Evolutionary conservation across 768 basidiomycete species (phyloP), one percentile per base, ranked within the genome.

Genomic region (Serendipita sp.): DNA sequence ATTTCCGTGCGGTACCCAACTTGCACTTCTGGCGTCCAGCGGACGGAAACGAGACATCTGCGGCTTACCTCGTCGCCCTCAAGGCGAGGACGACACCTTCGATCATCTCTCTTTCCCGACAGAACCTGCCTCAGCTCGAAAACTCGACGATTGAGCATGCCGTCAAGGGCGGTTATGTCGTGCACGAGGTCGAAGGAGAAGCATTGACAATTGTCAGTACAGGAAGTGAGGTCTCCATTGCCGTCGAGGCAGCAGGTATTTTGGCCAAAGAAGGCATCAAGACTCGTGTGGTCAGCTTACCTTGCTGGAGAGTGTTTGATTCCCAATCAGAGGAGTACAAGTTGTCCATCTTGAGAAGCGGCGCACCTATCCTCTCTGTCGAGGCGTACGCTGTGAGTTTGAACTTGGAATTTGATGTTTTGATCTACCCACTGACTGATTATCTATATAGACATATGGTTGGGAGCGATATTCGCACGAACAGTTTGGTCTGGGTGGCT

Each of bases 31-130:
- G 88, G 87, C 86, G 90, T 66, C 90, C 90, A 3, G 91, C 92
- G 32, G 92, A 96, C 73, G 93, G 94, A 38, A 95, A 96, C 74
- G 94, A 97, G 79, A 93, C 91, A n/a, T 92, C 90, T 24, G 93
- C 93, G 24, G 82, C 93, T 16, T 96, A 96, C 79, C 74, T 83
- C 66, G 83, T 86, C 65, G 88, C 92, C 53, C 75, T 97, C 70
- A 79, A 81, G 68, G 85, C 89, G 67, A 81, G 75, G 67, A 75
- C 78, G 70, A 94, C 90, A 1, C 92, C 93, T 34, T 92, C 92
- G 30, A 80, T 94, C 69, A 78, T 92, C 65, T 86, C 85, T 3
- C 81, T 89, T 65, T 90, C 91, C 64, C 84, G 89, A 46, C 89
- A 95, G 78, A 93, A 92, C 78, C 81, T 97, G 44, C 93, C 93